phyloP scores from a whole-genome alignment of 2,329 filamentous ascomycete species.

The Penicillium sp. region DNA sequence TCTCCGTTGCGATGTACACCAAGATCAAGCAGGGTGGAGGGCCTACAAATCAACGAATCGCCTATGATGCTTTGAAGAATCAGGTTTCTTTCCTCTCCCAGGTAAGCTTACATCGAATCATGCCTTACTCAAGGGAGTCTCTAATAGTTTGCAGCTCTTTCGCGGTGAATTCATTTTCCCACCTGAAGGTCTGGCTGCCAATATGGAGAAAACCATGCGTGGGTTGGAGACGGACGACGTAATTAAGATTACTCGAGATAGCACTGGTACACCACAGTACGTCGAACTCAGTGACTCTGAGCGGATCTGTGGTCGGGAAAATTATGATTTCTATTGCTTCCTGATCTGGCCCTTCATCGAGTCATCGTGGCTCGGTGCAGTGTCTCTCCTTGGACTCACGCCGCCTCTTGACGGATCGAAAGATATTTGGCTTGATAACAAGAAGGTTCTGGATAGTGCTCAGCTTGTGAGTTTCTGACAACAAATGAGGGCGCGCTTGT shows the following conservation, averaged over 20 bases:
- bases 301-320: slow-evolving; percentile 76
- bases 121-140: neutral
- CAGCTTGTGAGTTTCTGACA: slow-evolving; percentile 61
- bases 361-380: slow-evolving; percentile 84
- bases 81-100: slow-evolving; percentile 87
- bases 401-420: slow-evolving; percentile 61
- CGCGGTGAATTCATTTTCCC: slow-evolving; percentile 96
- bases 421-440: slow-evolving; percentile 75
- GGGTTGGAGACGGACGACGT: slow-evolving; percentile 77
- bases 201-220: slow-evolving; percentile 74
- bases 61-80: slow-evolving; percentile 67
- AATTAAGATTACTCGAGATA: slow-evolving; percentile 62
- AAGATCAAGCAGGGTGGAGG: slow-evolving; percentile 89
- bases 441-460: slow-evolving; percentile 75
- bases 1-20: slow-evolving; percentile 87
- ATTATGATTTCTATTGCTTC: slow-evolving; percentile 99
- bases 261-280: slow-evolving; percentile 56
- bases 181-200: slow-evolving; percentile 74
- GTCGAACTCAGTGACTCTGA: slow-evolving; percentile 76
- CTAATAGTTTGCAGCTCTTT: slow-evolving; percentile 62
- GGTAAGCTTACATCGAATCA: slow-evolving; percentile 26
- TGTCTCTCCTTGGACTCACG: slow-evolving; percentile 81
- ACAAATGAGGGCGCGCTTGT: neutral
- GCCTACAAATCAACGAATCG: slow-evolving; percentile 73
- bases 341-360: slow-evolving; percentile 98